Evolutionary conservation across 2,329 filamentous ascomycete genomes (phyloP), one percentile per base, ranked within the genome.

Genomic region (Trichoderma koningii): DNA sequence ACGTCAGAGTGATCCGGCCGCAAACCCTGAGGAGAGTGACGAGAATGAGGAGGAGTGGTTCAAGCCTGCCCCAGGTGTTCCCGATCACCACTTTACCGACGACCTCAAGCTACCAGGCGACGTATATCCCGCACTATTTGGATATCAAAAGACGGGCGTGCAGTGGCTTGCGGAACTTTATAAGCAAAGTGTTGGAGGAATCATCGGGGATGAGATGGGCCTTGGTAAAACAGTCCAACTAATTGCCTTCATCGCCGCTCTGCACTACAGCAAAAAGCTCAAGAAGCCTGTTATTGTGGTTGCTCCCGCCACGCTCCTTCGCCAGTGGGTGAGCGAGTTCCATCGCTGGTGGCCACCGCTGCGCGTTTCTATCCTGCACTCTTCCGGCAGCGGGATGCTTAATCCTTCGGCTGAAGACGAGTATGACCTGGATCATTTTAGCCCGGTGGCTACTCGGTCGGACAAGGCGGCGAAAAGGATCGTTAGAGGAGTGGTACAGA

Each of bases 311-410:
- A 99, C 95, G 0, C 90, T 99, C 26, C 89, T 99, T 79, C 90
- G 92, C 67, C 95, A 99, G 75, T 99, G 95, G 95, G 95, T 97
- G 14, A 96, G 96, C 69, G 95, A 99, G 73, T 98, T 99, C 71
- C 96, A 99, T 77, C 88, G 89, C 14, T 99, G 96, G 96, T 99
- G 96, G 96, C 95, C 95, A n/a, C 89, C 95, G n/a, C 81, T 99
- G 38, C 87, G 96, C 48, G 95, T 99, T 5, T 96, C 93, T 0
- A 98, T 99, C 67, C 76, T 99, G 55, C 95, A 99, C 74, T 92
- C 92, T 0, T 97, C 95, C 5, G 95, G 95, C 3, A 98, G 93
- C 75, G 96, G 95, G 19, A 98, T 99, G 94, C 80, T 97, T 61
- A 93, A 96, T 69, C 81, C 96, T n/a, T 79, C 88, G 76, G 75